Conservation (phyloP, 768 basidiomycete species). For the Boletus barrowsii region DNA sequence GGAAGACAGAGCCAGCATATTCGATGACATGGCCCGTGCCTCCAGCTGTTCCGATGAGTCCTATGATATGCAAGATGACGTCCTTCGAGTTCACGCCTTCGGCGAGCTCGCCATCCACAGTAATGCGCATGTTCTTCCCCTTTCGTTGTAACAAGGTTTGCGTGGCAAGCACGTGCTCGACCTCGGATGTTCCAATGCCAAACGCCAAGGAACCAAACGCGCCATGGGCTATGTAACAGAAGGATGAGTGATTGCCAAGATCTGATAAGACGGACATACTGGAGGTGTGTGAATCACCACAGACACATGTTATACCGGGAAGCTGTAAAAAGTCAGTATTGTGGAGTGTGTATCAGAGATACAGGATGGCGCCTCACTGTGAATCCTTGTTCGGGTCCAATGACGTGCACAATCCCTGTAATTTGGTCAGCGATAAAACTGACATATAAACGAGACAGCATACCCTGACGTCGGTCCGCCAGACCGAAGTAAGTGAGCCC, state of each 20-base stretch:
- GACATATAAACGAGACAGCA: constrained; percentile 3
- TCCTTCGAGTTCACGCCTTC: constrained; percentile 89
- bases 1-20: constrained; percentile 86
- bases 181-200: constrained; percentile 91
- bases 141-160: constrained; percentile 87
- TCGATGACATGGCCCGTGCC: constrained; percentile 91
- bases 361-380: constrained; percentile 47
- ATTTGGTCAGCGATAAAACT: constrained; percentile 16
- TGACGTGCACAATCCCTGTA: constrained; percentile 80
- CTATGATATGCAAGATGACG: constrained; percentile 88
- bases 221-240: constrained; percentile 62
- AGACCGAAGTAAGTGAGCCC: constrained; percentile 91
- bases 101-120: constrained; percentile 75
- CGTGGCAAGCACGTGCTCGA: constrained; percentile 91
- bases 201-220: constrained; percentile 92
- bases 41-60: constrained; percentile 89
- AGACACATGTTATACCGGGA: constrained; percentile 79
- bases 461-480: constrained; percentile 85
- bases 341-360: not conserved
- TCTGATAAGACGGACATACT: constrained; percentile 46
- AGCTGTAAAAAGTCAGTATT: constrained; percentile 39
- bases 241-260: not conserved
- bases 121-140: constrained; percentile 90
- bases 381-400: constrained; percentile 93
- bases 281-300: constrained; percentile 92